These are phyloP conservation scores for Amanita thiersii DNA, from an alignment of 768 basidiomycete genomes.

Conservation along the genomic window DNA sequence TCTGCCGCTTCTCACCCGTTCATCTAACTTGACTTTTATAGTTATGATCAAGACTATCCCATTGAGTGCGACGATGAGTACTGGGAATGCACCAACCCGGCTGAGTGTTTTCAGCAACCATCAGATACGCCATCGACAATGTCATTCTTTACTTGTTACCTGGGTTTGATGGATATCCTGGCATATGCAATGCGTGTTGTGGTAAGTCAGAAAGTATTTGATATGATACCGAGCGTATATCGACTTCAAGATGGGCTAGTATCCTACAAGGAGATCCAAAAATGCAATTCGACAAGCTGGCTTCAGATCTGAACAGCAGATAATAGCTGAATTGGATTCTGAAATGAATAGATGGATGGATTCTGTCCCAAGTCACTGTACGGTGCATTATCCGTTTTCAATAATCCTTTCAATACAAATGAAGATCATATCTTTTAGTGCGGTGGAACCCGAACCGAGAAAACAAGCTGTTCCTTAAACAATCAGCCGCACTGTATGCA, in stretches of 20 bases:
- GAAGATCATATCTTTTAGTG: constrained; percentile 18
- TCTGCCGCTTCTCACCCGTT: neutral
- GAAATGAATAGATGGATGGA: constrained; percentile 76
- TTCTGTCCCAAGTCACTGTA: constrained; percentile 50
- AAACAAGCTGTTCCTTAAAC: constrained; percentile 36
- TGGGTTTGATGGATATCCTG: constrained; percentile 54
- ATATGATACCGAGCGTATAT: neutral
- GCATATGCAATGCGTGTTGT: constrained; percentile 53
- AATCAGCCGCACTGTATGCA: constrained; percentile 47
- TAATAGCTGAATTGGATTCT: constrained; percentile 68
- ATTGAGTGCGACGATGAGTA: constrained; percentile 63
- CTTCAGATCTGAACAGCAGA: constrained; percentile 37
- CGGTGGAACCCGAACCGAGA: constrained; percentile 34
- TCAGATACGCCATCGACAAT: constrained; percentile 44
- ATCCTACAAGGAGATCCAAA: constrained; percentile 61
- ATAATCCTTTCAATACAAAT: constrained; percentile 36
- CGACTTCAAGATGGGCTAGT: constrained; percentile 33
- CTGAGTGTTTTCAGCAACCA: constrained; percentile 57
- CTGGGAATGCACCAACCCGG: constrained; percentile 48
- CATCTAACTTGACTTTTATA: constrained; percentile 16
- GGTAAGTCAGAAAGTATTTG: constrained; percentile 22
- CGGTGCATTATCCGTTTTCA: constrained; percentile 37
- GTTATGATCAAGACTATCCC: constrained; percentile 65
- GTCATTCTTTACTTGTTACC: constrained; percentile 45
- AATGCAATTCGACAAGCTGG: constrained; percentile 35